Evolutionary conservation across 2,329 filamentous ascomycete genomes (phyloP).

Genomic region (Colletotrichum costaricense): DNA sequence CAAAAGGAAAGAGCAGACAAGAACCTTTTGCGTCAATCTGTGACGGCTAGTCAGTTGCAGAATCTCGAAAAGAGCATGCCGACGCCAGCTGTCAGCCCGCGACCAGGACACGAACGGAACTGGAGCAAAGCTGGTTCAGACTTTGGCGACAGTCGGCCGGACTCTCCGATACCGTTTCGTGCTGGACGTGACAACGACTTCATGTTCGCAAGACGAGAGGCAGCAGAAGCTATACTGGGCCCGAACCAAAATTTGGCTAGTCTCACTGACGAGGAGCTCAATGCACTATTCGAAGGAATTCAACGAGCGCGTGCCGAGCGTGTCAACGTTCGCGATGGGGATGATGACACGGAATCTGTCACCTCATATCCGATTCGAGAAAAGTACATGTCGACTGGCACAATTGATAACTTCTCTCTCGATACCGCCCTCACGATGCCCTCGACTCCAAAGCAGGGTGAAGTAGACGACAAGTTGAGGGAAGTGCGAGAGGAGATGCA

Average conservation of each 20-base stretch:
- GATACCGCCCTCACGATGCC: conserved; percentile 96
- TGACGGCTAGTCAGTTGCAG: conserved; percentile 71
- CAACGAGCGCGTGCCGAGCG: conserved; percentile 85
- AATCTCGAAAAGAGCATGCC: conserved; percentile 67
- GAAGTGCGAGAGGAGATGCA: conserved; percentile 87
- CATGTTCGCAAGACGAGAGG: conserved; percentile 92
- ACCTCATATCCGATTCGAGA: conserved; percentile 90
- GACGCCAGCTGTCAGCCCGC: conserved; percentile 70
- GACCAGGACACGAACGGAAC: conserved; percentile 80
- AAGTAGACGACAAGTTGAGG: conserved; percentile 80
- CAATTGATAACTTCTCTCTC: conserved; percentile 94
- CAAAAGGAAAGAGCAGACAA: conserved; percentile 90
- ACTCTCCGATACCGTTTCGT: conserved; percentile 79
- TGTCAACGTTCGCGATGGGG: conserved; percentile 79
- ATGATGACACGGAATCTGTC: conserved; percentile 90
- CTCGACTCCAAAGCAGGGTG: conserved; percentile 84
- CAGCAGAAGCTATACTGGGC: conserved; percentile 89
- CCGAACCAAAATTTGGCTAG: conserved; percentile 91
- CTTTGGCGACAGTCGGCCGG: conserved; percentile 79
- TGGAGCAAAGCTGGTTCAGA: conserved; percentile 85
- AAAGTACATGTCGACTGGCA: conserved; percentile 95
- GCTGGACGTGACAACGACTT: conserved; percentile 88
- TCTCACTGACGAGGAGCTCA: conserved; percentile 92
- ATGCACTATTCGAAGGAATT: conserved; percentile 92
- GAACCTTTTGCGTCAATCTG: conserved; percentile 87